Evolutionary conservation across 2,329 filamentous ascomycete genomes (phyloP).

Genomic region (Colletotrichum horii): DNA sequence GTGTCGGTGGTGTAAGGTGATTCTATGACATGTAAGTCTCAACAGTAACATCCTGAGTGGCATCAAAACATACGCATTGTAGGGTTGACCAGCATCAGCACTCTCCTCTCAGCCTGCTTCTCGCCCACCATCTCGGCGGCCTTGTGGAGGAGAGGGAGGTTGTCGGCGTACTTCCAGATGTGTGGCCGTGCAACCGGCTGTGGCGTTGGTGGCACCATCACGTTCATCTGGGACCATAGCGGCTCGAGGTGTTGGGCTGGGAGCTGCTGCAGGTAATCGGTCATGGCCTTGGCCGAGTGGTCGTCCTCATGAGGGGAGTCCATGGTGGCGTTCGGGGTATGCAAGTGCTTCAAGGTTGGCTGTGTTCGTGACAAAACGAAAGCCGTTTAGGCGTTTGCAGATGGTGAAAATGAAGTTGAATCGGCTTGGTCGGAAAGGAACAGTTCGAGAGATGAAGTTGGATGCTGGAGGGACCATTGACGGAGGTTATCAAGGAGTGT

Average conservation of each 20-base stretch:
- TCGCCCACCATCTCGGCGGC: constrained; percentile 41
- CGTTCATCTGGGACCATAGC: constrained; percentile 53
- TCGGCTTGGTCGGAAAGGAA: neutral
- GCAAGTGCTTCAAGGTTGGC: neutral
- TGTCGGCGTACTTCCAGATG: constrained; percentile 42
- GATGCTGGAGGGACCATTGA: neutral
- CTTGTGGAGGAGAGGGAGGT: constrained; percentile 36
- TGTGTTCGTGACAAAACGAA: neutral
- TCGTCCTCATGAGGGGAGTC: constrained; percentile 12
- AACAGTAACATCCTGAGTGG: accelerated
- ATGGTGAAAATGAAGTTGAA: neutral
- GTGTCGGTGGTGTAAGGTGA: constrained; percentile 63
- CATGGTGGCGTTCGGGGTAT: neutral
- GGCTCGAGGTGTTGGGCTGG: constrained; percentile 40
- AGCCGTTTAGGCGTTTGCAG: neutral
- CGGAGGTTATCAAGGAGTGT: neutral
- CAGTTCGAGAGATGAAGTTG: neutral
- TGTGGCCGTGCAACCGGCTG: constrained; percentile 46
- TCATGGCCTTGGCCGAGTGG: constrained; percentile 29
- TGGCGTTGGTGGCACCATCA: constrained; percentile 50
- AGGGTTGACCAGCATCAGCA: constrained; percentile 48
- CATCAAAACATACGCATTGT: constrained; percentile 31
- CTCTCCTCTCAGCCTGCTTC: constrained; percentile 45
- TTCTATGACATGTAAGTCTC: constrained; percentile 32
- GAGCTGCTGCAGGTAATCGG: constrained; percentile 31